Evolutionary conservation across 495 filamentous ascomycete genomes (phyloP).

Genomic region (Podospora fimiseda): DNA sequence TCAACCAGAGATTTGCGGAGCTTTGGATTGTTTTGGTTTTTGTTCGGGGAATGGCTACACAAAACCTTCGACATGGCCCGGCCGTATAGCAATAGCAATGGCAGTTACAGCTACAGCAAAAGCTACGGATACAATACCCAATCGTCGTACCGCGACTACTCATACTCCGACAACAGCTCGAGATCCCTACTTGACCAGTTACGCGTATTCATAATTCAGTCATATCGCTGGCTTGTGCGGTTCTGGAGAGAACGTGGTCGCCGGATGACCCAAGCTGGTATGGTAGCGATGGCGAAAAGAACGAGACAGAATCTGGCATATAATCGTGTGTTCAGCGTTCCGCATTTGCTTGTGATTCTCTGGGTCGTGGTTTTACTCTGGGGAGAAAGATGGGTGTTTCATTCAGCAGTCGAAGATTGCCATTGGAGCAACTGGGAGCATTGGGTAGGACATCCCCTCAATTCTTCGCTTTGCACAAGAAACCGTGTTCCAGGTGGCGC

Average conservation of each 20-base stretch:
- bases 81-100: constrained; percentile 17
- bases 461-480: neutral
- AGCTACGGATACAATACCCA: neutral
- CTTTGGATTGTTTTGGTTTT: neutral
- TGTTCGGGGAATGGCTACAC: constrained; percentile 19
- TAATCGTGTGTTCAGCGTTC: constrained; percentile 48
- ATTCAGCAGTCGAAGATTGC: constrained; percentile 60
- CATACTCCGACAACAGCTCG: constrained; percentile 16
- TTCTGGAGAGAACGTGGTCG: constrained; percentile 35
- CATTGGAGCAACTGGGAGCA: constrained; percentile 82
- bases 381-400: constrained; percentile 79
- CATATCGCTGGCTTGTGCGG: constrained; percentile 27
- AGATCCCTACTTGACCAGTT: constrained; percentile 26
- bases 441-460: constrained; percentile 60
- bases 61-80: constrained; percentile 18
- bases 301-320: constrained; percentile 38
- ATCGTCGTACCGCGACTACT: constrained; percentile 1
- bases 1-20: neutral
- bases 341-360: constrained; percentile 57
- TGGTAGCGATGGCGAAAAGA: constrained; percentile 23
- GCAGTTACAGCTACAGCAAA: constrained; percentile 1
- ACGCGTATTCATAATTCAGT: constrained; percentile 21
- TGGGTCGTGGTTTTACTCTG: constrained; percentile 81
- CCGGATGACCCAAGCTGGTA: constrained; percentile 21
- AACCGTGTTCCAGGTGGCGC: neutral